A percentile compares a stretch with the other conserved stretches of the same genome.
Evolutionary conservation across 169 alveolate species (phyloP).

Genomic region (Plasmodium vivax): DNA sequence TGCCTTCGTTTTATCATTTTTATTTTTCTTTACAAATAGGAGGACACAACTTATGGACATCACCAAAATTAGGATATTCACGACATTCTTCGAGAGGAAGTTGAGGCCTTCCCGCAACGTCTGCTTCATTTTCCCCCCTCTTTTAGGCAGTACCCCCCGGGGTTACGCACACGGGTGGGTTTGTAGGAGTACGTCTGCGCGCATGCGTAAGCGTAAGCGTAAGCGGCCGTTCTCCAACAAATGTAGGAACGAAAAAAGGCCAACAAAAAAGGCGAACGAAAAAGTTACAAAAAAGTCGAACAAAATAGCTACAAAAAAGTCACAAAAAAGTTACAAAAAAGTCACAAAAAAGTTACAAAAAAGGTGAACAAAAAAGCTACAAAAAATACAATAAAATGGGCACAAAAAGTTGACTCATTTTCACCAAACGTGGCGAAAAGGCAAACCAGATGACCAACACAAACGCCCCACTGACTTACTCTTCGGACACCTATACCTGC

Average conservation of each 20-base stretch:
- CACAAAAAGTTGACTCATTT: neutral
- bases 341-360: neutral
- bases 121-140: neutral
- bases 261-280: too few relatives aligned
- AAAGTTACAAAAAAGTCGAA: too few relatives aligned
- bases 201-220: too few relatives aligned
- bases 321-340: too few relatives aligned
- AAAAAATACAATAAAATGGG: neutral
- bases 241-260: neutral
- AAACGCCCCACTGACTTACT: neutral
- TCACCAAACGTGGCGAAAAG: neutral
- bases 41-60: conserved; percentile 19
- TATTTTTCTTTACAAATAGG: conserved; percentile 11
- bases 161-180: neutral
- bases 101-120: neutral
- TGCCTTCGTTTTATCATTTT: neutral
- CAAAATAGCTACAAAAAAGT: too few relatives aligned
- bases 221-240: neutral
- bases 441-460: neutral
- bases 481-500: neutral
- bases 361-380: neutral
- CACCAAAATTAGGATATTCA: neutral
- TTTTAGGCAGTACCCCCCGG: neutral
- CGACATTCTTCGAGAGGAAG: neutral
- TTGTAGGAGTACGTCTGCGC: neutral